phyloP scores from a whole-genome alignment of 371 early-diverging fungal genomes.

The Fennellomyces sp. region DNA sequence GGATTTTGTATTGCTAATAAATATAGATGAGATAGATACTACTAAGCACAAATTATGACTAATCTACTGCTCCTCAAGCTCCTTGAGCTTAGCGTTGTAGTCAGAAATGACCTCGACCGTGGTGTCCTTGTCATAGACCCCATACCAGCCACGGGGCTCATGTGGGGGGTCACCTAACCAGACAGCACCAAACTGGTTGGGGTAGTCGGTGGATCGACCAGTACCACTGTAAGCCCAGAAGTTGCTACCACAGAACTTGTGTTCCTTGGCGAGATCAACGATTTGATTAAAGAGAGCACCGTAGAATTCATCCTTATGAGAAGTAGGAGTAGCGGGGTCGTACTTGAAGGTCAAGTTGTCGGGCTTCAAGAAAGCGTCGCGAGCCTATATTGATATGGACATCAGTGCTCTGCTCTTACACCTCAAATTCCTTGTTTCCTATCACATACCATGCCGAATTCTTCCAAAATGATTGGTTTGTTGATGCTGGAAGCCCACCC shows the following conservation, averaged over 20 bases:
- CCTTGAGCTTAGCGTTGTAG: conserved; percentile 9
- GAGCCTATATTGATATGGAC: conserved; percentile 20
- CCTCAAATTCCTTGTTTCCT: neutral
- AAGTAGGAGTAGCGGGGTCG: conserved; percentile 42
- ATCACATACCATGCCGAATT: conserved; percentile 50
- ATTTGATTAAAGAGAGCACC: conserved; percentile 37
- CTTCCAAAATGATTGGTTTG: conserved; percentile 60
- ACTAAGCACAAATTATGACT: too few relatives aligned
- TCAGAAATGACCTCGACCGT: conserved; percentile 27
- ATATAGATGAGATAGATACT: too few relatives aligned
- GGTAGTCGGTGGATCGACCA: conserved; percentile 36
- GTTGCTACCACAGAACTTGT: conserved; percentile 27
- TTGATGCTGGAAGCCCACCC: conserved; percentile 42
- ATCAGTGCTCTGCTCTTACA: neutral
- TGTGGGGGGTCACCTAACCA: conserved; percentile 56
- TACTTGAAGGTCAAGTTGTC: conserved; percentile 33
- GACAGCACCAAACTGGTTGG: conserved; percentile 34
- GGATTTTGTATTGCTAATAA: too few relatives aligned
- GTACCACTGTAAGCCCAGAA: conserved; percentile 52
- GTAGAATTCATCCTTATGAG: conserved; percentile 52
- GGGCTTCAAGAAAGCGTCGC: conserved; percentile 49
- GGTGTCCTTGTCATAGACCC: conserved; percentile 43
- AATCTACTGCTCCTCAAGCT: conserved; percentile 5
- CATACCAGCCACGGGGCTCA: conserved; percentile 50
- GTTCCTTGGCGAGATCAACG: conserved; percentile 22